Conservation (phyloP, 1,284 basidiomycete species). For the Papiliotrema terrestris region DNA sequence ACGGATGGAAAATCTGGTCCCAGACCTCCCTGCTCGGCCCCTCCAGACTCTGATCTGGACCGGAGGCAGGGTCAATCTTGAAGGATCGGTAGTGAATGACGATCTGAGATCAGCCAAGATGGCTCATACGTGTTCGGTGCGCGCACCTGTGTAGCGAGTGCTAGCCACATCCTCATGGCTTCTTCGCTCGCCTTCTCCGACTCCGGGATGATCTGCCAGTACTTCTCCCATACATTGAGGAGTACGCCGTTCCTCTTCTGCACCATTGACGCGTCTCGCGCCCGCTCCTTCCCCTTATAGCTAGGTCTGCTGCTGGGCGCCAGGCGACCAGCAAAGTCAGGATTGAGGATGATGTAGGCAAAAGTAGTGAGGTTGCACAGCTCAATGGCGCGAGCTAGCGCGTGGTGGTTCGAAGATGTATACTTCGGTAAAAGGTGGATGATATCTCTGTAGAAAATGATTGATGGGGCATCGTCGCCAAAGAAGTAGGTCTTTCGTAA, state of each 20-base stretch:
- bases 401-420: background rate
- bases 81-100: constrained; percentile 7
- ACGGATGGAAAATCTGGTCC: constrained; percentile 19
- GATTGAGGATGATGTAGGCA: constrained; percentile 23
- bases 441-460: constrained; percentile 15
- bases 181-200: constrained; percentile 12
- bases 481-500: constrained; percentile 23
- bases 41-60: no score
- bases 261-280: constrained; percentile 3
- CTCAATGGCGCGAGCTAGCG: constrained; percentile 9
- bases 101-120: constrained; percentile 12
- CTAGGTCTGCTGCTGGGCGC: background rate
- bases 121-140: background rate
- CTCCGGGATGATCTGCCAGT: constrained; percentile 26
- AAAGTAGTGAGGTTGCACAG: constrained; percentile 32
- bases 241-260: constrained; percentile 21
- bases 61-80: constrained; percentile 9
- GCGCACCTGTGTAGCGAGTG: constrained; percentile 34
- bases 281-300: constrained; percentile 4
- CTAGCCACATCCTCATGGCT: constrained; percentile 30
- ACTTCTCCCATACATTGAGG: constrained; percentile 29
- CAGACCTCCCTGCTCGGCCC: background rate
- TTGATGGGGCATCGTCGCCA: constrained; percentile 15
- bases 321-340: constrained; percentile 22
- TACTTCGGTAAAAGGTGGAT: background rate